A percentile compares a stretch with the other conserved stretches of the same genome.
Conservation (phyloP, 768 basidiomycete genomes). For the Tylopilus rubrobrunneus region DNA sequence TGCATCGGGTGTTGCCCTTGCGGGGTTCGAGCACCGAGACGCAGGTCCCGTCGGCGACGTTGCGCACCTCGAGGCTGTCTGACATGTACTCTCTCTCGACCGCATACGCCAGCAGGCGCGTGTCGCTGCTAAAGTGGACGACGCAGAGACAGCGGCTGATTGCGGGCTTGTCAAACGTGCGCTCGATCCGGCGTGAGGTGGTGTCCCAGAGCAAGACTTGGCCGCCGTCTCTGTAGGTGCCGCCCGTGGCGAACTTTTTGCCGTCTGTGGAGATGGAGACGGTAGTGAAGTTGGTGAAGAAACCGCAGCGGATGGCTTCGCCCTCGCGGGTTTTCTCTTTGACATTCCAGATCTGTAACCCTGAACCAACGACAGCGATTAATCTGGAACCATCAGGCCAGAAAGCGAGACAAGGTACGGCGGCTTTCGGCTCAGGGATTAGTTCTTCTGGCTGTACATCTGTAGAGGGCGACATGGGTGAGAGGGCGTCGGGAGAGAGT, state of each 20-base stretch:
- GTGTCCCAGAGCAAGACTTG: slow-evolving; percentile 24
- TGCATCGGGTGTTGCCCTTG: slow-evolving; percentile 23
- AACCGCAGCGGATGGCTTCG: slow-evolving; percentile 20
- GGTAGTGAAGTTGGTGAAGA: slow-evolving; percentile 26
- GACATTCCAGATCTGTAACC: slow-evolving; percentile 25
- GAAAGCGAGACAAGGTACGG: slow-evolving; percentile 21
- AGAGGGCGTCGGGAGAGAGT: slow-evolving; percentile 4
- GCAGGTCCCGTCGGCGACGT: slow-evolving; percentile 9
- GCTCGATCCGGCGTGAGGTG: slow-evolving; percentile 19
- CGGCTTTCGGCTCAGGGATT: slow-evolving; percentile 15
- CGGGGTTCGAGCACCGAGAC: slow-evolving; percentile 19
- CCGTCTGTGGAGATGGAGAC: slow-evolving; percentile 23
- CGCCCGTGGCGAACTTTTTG: slow-evolving; percentile 22
- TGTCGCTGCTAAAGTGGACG: slow-evolving; percentile 22
- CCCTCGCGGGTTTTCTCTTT: slow-evolving; percentile 18
- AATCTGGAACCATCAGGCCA: slow-evolving; percentile 25
- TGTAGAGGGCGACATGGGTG: slow-evolving; percentile 12
- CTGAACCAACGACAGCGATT: slow-evolving; percentile 24
- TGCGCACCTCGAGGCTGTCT: slow-evolving; percentile 17
- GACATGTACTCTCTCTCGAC: slow-evolving; percentile 27
- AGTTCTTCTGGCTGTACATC: slow-evolving; percentile 13
- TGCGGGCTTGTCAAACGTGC: slow-evolving; percentile 22
- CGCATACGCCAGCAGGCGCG: slow-evolving; percentile 18
- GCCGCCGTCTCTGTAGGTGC: slow-evolving; percentile 23
- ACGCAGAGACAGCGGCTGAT: slow-evolving; percentile 21